These are phyloP conservation scores for Dactylorhiza incarnata DNA, from an alignment of 106 monocot species.

Conservation along the genomic window DNA sequence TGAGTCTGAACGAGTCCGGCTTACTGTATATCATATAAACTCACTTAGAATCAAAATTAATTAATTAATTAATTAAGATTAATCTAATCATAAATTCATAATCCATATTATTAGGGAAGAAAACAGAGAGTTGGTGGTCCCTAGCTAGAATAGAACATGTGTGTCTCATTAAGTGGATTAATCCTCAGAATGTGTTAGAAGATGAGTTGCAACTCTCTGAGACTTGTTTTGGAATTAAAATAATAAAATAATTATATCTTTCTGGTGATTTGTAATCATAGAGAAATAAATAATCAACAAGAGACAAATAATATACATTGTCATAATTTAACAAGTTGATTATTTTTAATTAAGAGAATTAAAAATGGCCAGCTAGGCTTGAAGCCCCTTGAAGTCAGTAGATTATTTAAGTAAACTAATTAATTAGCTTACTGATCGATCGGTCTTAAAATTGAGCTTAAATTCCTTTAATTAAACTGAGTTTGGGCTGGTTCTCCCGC, in stretches of 20 bases:
- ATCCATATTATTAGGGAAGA: too few relatives aligned
- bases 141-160: not conserved
- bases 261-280: not conserved
- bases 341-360: not conserved
- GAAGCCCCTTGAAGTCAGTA: too few relatives aligned
- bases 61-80: too few relatives aligned
- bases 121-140: not conserved
- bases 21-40: too few relatives aligned
- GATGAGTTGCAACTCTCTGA: not conserved
- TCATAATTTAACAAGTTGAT: not conserved
- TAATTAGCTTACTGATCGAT: too few relatives aligned
- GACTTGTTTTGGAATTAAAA: not conserved
- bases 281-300: not conserved
- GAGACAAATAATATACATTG: not conserved
- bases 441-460: too few relatives aligned
- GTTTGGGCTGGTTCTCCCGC: too few relatives aligned
- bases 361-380: not conserved
- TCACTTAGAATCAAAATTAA: too few relatives aligned
- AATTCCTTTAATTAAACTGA: too few relatives aligned
- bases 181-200: constrained; percentile 1
- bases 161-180: not conserved
- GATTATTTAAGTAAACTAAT: too few relatives aligned
- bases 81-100: too few relatives aligned
- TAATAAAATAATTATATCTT: not conserved
- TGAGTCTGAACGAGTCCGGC: too few relatives aligned